Evolutionary conservation across 768 basidiomycete species (phyloP).

Genomic region (Sarcodon sp.): DNA sequence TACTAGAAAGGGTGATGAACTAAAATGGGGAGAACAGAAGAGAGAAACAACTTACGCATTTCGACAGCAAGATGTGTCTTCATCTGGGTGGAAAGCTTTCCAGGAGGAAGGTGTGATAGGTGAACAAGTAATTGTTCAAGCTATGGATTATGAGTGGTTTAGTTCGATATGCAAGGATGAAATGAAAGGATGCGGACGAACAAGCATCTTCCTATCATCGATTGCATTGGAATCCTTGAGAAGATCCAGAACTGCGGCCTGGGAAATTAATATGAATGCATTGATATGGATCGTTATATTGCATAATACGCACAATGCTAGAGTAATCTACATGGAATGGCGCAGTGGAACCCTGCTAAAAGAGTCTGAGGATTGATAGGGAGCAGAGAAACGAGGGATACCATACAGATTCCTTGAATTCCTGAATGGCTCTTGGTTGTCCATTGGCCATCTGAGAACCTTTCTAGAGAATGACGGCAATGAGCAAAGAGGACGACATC

Average conservation of each 20-base stretch:
- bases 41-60: slow-evolving; percentile 31
- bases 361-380: too few relatives aligned
- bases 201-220: slow-evolving; percentile 70
- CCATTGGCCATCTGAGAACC: too few relatives aligned
- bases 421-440: too few relatives aligned
- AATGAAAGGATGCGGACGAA: slow-evolving; percentile 19
- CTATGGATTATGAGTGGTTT: slow-evolving; percentile 19
- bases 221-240: slow-evolving; percentile 46
- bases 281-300: too few relatives aligned
- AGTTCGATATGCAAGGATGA: neutral
- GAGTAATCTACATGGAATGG: too few relatives aligned
- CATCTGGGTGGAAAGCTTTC: slow-evolving; percentile 24
- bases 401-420: too few relatives aligned
- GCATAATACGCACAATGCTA: too few relatives aligned
- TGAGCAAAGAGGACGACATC: too few relatives aligned
- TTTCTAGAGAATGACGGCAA: too few relatives aligned
- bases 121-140: slow-evolving; percentile 60
- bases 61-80: slow-evolving; percentile 27
- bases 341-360: too few relatives aligned
- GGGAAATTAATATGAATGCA: neutral
- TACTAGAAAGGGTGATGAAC: neutral
- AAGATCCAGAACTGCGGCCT: slow-evolving; percentile 53
- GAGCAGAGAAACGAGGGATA: too few relatives aligned
- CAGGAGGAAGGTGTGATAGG: slow-evolving; percentile 44
- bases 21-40: neutral